These are phyloP conservation scores for Aspergillus tanneri DNA, from an alignment of 2,329 filamentous ascomycete species.

Conservation along the genomic window DNA sequence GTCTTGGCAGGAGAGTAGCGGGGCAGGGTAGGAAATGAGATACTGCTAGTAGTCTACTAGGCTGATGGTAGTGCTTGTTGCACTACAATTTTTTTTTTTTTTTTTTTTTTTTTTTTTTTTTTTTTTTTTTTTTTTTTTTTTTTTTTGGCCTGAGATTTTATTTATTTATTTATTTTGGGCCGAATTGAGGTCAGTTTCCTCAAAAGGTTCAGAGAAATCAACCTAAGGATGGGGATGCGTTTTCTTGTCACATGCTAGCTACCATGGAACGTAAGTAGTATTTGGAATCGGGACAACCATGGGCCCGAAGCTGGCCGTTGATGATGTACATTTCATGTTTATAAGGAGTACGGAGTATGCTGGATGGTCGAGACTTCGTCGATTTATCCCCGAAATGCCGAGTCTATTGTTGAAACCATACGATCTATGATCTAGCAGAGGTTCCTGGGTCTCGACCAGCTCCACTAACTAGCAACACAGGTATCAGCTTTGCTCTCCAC, in stretches of 20 bases:
- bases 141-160: neutral
- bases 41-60: no score
- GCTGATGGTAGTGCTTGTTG: neutral
- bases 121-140: neutral
- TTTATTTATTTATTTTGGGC: no score
- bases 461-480: neutral
- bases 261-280: no score
- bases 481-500: neutral
- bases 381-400: neutral
- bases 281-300: no score
- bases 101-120: neutral
- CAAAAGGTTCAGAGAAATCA: no score
- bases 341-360: no score
- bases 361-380: neutral
- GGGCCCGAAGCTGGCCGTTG: no score
- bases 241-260: no score
- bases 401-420: neutral
- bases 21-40: neutral
- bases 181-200: no score
- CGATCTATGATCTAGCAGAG: neutral
- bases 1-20: conserved; percentile 11
- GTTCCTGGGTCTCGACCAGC: neutral
- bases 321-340: no score
- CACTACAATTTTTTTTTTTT: neutral
- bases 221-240: no score